A percentile compares a stretch with the other conserved stretches of the same genome.
Evolutionary conservation across 179 eudicot species (phyloP).

Genomic region (Vitellaria paradoxa): DNA sequence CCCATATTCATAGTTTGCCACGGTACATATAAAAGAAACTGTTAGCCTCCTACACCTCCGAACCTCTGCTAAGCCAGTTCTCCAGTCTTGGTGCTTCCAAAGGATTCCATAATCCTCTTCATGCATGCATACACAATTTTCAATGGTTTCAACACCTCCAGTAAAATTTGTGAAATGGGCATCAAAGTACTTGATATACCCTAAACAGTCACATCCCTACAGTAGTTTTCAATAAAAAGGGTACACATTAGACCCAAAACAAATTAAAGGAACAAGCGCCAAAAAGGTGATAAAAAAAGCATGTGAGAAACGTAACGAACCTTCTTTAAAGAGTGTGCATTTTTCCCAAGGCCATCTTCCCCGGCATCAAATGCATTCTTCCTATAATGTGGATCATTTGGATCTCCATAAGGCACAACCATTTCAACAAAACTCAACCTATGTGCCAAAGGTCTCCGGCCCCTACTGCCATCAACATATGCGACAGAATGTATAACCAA

Average conservation of each 20-base stretch:
- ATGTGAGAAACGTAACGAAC: conserved; percentile 29
- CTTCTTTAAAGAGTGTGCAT: conserved; percentile 85
- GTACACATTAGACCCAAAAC: conserved; percentile 5
- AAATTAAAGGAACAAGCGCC: not conserved
- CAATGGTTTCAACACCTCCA: conserved; percentile 94
- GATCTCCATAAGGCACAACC: conserved; percentile 83
- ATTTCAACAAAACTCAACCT: conserved; percentile 74
- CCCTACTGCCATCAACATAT: conserved; percentile 66
- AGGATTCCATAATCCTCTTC: conserved; percentile 97
- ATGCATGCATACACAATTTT: conserved; percentile 93
- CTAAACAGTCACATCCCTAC: conserved; percentile 98
- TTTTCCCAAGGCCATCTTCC: conserved; percentile 76
- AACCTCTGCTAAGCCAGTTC: conserved; percentile 96
- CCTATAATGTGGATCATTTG: conserved; percentile 76
- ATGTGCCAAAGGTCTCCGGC: conserved; percentile 62
- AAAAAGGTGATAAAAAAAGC: not conserved
- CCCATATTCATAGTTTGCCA: conserved; percentile 97
- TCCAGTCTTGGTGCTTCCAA: conserved; percentile 99
- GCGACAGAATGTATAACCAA: conserved; percentile 63
- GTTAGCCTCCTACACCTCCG: conserved; percentile 89
- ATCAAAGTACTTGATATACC: conserved; percentile 86
- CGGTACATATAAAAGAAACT: conserved; percentile 91
- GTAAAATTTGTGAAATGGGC: conserved; percentile 92
- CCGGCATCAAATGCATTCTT: conserved; percentile 90
- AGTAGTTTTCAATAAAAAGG: not conserved